phyloP scores from a whole-genome alignment of 495 filamentous ascomycete genomes.

The Hypomontagnella monticulosa region DNA sequence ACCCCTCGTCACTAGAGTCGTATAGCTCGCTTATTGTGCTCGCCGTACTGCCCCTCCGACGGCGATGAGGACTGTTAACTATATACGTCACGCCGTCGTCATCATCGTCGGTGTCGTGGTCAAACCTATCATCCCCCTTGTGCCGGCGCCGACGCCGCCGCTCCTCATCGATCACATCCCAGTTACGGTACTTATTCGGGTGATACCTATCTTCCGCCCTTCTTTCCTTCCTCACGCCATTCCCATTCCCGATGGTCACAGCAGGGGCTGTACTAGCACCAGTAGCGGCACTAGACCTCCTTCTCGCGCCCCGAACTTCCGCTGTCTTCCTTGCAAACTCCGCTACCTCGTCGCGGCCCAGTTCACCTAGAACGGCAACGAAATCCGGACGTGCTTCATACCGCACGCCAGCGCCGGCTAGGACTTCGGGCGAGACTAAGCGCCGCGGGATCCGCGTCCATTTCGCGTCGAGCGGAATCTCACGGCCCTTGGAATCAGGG shows the following conservation, averaged over 20 bases:
- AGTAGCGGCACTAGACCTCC: conserved; percentile 6
- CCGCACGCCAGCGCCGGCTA: conserved; percentile 69
- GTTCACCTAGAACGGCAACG: conserved; percentile 72
- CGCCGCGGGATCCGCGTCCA: conserved; percentile 76
- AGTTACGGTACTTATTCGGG: conserved; percentile 43
- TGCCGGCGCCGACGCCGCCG: conserved; percentile 8
- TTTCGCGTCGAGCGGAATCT: conserved; percentile 71
- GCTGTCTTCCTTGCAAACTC: conserved; percentile 65
- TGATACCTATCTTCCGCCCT: conserved; percentile 34
- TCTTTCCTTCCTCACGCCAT: conserved; percentile 19
- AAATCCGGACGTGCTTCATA: conserved; percentile 75
- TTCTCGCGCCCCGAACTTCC: conserved; percentile 60
- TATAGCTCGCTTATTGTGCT: conserved; percentile 41
- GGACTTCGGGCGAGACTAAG: conserved; percentile 72
- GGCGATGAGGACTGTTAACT: conserved; percentile 22
- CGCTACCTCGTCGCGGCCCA: conserved; percentile 68
- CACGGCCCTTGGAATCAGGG: conserved; percentile 63
- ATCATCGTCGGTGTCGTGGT: conserved; percentile 27
- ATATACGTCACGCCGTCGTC: conserved; percentile 39
- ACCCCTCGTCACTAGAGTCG: conserved; percentile 39
- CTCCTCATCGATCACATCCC: conserved; percentile 38
- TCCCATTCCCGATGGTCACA: neutral
- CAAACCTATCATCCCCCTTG: conserved; percentile 31
- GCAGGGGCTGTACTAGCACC: neutral
- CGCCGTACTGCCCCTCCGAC: conserved; percentile 31